Conservation (phyloP, 768 basidiomycete genomes). For the Ramaria sp. region DNA sequence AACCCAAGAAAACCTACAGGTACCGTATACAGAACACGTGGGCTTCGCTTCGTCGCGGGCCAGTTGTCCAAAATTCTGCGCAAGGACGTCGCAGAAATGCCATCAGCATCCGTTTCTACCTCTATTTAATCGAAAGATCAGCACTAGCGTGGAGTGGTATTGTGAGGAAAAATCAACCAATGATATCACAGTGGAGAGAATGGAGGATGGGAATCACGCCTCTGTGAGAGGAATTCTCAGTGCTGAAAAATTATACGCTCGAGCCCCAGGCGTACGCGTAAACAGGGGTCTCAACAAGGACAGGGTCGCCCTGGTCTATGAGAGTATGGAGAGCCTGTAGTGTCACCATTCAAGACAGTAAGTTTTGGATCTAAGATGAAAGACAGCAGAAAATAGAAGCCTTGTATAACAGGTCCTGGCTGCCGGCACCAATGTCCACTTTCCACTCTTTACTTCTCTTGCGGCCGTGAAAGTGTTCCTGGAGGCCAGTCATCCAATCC, state of each 20-base stretch:
- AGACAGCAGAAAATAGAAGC: conserved; percentile 25
- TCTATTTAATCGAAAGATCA: conserved; percentile 32
- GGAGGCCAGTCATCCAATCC: conserved; percentile 63
- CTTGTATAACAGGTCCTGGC: conserved; percentile 86
- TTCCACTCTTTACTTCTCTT: conserved; percentile 57
- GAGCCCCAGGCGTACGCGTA: conserved; percentile 26
- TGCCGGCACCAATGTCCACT: conserved; percentile 69
- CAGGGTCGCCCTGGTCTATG: conserved; percentile 66
- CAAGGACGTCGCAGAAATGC: conserved; percentile 50
- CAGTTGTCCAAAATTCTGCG: conserved; percentile 60
- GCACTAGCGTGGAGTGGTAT: conserved; percentile 7
- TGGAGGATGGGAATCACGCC: conserved; percentile 58
- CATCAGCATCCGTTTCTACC: conserved; percentile 65
- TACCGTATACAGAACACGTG: conserved; percentile 74
- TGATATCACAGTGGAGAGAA: conserved; percentile 41
- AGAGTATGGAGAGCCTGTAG: conserved; percentile 57
- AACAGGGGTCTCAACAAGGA: conserved; percentile 75
- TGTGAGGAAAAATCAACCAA: conserved; percentile 31
- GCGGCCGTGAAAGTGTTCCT: conserved; percentile 59
- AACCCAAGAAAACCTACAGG: conserved; percentile 33
- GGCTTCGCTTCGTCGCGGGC: conserved; percentile 60
- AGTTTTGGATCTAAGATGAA: background rate
- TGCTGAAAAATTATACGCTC: conserved; percentile 24
- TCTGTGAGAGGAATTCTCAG: conserved; percentile 22
- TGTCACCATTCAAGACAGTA: background rate